Base-by-base conservation (phyloP, 192 early-diverging fungal genomes). In the Backusella sp. region DNA sequence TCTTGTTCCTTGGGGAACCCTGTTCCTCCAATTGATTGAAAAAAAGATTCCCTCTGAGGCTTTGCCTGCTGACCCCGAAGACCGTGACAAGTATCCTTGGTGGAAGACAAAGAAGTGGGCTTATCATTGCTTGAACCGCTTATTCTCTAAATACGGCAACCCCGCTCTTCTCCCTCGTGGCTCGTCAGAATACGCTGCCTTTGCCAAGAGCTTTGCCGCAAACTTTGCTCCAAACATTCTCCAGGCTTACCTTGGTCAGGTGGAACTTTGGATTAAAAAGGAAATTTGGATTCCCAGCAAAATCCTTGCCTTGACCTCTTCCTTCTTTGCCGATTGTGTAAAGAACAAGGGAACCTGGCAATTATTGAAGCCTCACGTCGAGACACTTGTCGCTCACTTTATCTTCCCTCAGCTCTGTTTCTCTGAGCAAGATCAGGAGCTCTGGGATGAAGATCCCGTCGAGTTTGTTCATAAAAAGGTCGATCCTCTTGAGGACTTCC, bases 31-130 rank as follows among this genome's bases (percentile, higher is more conserved):
- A 74, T 83, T 96, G 83, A 85, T 95, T 19, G 90, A 90, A 44
- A 91, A 90, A 81, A 85, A 86, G 41, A 85, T 91, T 30, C 88
- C 87, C 14, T 66, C 68, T 6, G 83, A 85, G 32, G 87, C 86
- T 8, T 81, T 91, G 4, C 88, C 91, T 21, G 79, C 83, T 44
- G 88, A 90, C 67, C 73, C 81, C 1, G 91, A 93, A 56, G 95
- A 96, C 37, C 80, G 90, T 35, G 94, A 94, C 71, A 92, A 91
- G 77, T 90, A 93, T 80, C 91, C 92, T 23, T 95, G 90, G 86
- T 96, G 93, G 92, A 96, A 96, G 86, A 92, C 92, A 69, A 98
- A 97, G 81, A 96, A 97, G 79, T 98, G 98, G 97, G 92, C 97
- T 8, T 92, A 92, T 79, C 90, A 89, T 72, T 94, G 91, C 82